A percentile compares a stretch with the other conserved stretches of the same genome.
These are phyloP conservation scores for Colletotrichum ledebouriae DNA, from an alignment of 2,329 filamentous ascomycete species.

Conservation along the genomic window DNA sequence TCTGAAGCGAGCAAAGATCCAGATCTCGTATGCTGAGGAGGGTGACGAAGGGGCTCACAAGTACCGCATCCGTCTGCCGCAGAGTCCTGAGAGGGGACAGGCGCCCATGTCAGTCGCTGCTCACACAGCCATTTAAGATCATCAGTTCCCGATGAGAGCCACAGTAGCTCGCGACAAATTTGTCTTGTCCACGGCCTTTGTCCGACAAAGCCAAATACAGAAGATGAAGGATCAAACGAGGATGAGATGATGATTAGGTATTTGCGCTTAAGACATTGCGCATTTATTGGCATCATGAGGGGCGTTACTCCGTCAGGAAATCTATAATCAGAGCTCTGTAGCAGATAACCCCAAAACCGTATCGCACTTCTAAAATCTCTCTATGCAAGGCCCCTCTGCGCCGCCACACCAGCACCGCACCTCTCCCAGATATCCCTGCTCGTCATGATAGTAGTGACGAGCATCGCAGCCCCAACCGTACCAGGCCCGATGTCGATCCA, in stretches of 20 bases:
- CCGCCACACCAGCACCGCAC: constrained; percentile 46
- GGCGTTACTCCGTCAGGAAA: constrained; percentile 1
- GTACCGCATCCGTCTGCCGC: constrained; percentile 37
- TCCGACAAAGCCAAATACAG: too few species aligned
- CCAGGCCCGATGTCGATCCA: constrained; percentile 69
- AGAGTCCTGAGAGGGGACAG: constrained; percentile 29
- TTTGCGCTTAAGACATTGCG: not conserved
- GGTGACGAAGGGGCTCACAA: constrained; percentile 30
- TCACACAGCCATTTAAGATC: not conserved
- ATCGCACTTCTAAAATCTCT: not conserved
- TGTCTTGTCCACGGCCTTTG: too few species aligned
- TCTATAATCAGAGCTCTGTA: not conserved
- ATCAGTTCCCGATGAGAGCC: not conserved
- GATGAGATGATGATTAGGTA: not conserved
- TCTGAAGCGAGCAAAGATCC: constrained; percentile 33
- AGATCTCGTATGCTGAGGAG: constrained; percentile 25
- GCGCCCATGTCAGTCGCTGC: constrained; percentile 26
- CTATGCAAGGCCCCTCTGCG: not conserved
- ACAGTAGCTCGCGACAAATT: too few species aligned
- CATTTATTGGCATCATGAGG: not conserved
- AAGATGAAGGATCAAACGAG: not conserved
- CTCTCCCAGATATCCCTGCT: constrained; percentile 72
- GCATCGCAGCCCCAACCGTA: constrained; percentile 69
- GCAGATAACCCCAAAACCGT: not conserved
- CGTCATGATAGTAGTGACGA: constrained; percentile 73